Conservation (phyloP, 2,329 filamentous ascomycete species). For the Penicillium sp. region DNA sequence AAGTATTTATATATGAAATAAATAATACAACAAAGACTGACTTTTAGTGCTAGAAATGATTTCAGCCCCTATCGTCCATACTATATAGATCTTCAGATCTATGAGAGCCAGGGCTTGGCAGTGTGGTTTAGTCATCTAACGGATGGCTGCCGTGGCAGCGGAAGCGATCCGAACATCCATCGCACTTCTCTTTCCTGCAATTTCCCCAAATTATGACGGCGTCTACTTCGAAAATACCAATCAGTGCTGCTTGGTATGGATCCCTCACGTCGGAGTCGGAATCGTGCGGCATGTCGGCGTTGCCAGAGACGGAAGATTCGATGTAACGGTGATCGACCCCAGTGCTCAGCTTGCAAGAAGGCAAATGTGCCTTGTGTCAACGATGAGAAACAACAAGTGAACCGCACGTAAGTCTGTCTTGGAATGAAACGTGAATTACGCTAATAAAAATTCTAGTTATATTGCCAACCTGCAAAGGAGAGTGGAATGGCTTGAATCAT, state of each 20-base stretch:
- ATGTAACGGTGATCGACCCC: constrained; percentile 47
- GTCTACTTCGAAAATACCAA: neutral
- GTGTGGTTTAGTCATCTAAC: neutral
- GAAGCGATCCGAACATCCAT: constrained; percentile 6
- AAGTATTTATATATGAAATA: too few relatives aligned
- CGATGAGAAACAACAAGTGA: constrained; percentile 47
- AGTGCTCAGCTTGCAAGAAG: constrained; percentile 47
- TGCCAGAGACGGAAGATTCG: constrained; percentile 55
- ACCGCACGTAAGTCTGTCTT: constrained; percentile 39
- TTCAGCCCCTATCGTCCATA: too few relatives aligned
- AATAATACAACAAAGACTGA: too few relatives aligned
- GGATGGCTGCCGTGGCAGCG: constrained; percentile 1
- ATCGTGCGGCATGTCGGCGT: constrained; percentile 33
- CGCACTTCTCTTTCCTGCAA: neutral
- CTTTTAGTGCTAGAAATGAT: too few relatives aligned
- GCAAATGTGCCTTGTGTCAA: constrained; percentile 45
- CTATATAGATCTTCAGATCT: too few relatives aligned
- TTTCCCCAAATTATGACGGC: neutral
- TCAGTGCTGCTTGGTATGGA: constrained; percentile 17
- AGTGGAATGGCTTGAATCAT: constrained; percentile 49
- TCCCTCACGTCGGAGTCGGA: constrained; percentile 30
- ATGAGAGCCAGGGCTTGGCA: neutral
- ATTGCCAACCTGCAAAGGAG: constrained; percentile 43
- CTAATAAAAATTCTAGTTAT: constrained; percentile 23
- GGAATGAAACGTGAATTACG: neutral